Percentiles rank a stretch among this genome's conserved stretches.
phyloP scores from a whole-genome alignment of 192 early-diverging fungal genomes.

The Neocallimastix lanati region DNA sequence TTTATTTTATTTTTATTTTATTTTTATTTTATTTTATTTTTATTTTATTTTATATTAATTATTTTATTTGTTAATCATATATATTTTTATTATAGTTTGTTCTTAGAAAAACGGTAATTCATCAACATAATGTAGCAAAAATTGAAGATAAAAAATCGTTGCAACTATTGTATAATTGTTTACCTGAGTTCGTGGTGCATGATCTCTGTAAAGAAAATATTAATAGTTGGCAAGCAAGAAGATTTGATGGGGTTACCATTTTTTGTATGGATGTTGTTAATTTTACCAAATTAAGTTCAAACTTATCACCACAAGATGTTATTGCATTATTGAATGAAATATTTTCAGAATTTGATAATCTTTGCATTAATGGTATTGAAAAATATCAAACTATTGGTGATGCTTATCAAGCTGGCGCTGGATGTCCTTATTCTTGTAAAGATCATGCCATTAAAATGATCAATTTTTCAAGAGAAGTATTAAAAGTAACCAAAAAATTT shows the following conservation, averaged over 20 bases:
- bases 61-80: too few relatives aligned
- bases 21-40: too few relatives aligned
- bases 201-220: background rate
- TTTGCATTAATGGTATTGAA: background rate
- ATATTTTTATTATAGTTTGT: background rate
- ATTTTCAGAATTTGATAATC: background rate
- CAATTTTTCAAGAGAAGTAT: background rate
- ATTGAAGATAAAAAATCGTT: background rate
- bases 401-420: background rate
- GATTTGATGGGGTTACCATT: background rate
- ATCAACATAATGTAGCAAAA: background rate
- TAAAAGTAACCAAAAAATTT: background rate
- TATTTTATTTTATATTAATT: too few relatives aligned
- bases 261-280: background rate
- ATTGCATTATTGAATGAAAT: background rate
- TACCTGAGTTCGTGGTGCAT: background rate
- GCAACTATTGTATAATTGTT: background rate
- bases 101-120: background rate
- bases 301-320: background rate
- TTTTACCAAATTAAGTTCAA: background rate
- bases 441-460: background rate
- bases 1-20: too few relatives aligned
- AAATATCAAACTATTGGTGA: background rate
- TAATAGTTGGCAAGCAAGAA: background rate
- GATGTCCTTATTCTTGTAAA: background rate